Base-by-base conservation (phyloP, 2,329 filamentous ascomycete species). In the Talaromyces piceae region DNA sequence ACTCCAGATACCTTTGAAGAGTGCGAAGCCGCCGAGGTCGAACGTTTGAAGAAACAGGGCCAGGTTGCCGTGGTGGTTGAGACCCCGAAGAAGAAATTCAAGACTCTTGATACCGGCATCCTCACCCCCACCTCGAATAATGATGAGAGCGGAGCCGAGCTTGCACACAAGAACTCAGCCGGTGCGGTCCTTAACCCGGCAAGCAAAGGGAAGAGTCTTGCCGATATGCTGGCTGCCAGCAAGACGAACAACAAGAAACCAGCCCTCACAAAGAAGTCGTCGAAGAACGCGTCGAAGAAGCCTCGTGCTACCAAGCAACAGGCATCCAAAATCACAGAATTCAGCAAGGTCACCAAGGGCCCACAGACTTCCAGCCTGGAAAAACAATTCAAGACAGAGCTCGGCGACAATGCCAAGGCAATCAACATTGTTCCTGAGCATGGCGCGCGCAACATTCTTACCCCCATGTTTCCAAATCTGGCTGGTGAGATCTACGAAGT, bases 11-110 rank as follows among this genome's bases (percentile, higher is more conserved):
- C 69, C 12, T 71, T 71, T 33, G 65, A 72, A 50, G 69, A 73
- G 50, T 72, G 74, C 59, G 65, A 67, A n/a, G 60, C 66, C 2
- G 69, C 69, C 23, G 73, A 77, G 30, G 64, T 72, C 18, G 73
- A 76, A 55, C 64, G 65, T 30, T 64, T 67, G 45, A 73, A 62
- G 45, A 63, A 67, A 39, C 64, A 71, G 55, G 62, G 63, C n/a
- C 58, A 59, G 12, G 54, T 70, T 33, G 61, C 67, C 16, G 67
- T 76, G 20, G 67, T 75, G 20, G 65, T 76, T 45, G 51, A 61
- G 3, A 65, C 69, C 12, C 63, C 69, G 3, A 65, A 62, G 57
- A 72, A 73, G 57, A 63, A 62, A 41, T 57, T 63, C 45, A 62
- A 58, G 51, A 59, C 54, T 7, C 28, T 13, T 11, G 57, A 65